A percentile compares a stretch with the other conserved stretches of the same genome.
Evolutionary conservation across 2,329 filamentous ascomycete species (phyloP).

Genomic region (Clarireedia sp.): DNA sequence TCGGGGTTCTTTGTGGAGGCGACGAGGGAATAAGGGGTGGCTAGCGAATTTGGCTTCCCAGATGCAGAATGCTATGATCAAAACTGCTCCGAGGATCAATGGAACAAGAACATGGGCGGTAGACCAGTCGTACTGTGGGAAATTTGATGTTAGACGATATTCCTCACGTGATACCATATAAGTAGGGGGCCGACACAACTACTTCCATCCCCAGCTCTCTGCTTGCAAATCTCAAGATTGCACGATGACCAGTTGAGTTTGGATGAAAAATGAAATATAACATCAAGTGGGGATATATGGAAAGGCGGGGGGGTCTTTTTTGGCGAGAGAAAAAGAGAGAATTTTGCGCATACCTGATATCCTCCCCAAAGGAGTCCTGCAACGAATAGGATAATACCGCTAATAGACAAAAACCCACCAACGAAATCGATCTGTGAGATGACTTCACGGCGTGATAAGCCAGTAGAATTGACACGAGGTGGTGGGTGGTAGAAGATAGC

Average conservation of each 20-base stretch:
- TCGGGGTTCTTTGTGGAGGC: slow-evolving; percentile 46
- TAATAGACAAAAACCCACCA: slow-evolving; percentile 42
- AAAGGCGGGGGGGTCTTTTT: neutral
- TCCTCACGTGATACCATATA: slow-evolving; percentile 11
- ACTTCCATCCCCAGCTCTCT: neutral
- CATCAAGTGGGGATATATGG: neutral
- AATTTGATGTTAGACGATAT: slow-evolving; percentile 42
- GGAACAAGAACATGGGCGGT: slow-evolving; percentile 47
- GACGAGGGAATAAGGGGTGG: slow-evolving; percentile 38
- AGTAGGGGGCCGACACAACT: neutral
- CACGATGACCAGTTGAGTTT: no score
- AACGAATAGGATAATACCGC: slow-evolving; percentile 43
- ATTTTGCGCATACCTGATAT: slow-evolving; percentile 27
- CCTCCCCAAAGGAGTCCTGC: slow-evolving; percentile 50
- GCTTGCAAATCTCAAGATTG: no score
- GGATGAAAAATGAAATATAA: neutral
- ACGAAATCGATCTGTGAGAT: slow-evolving; percentile 41
- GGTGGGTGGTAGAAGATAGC: slow-evolving; percentile 47
- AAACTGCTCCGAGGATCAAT: slow-evolving; percentile 40
- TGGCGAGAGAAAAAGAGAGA: neutral
- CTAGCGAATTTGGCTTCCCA: slow-evolving; percentile 45
- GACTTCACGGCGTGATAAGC: slow-evolving; percentile 33
- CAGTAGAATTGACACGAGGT: slow-evolving; percentile 35
- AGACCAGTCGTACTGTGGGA: slow-evolving; percentile 44
- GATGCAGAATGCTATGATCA: slow-evolving; percentile 42